phyloP scores from a whole-genome alignment of 257 asterid genomes.

The Rhazya stricta region DNA sequence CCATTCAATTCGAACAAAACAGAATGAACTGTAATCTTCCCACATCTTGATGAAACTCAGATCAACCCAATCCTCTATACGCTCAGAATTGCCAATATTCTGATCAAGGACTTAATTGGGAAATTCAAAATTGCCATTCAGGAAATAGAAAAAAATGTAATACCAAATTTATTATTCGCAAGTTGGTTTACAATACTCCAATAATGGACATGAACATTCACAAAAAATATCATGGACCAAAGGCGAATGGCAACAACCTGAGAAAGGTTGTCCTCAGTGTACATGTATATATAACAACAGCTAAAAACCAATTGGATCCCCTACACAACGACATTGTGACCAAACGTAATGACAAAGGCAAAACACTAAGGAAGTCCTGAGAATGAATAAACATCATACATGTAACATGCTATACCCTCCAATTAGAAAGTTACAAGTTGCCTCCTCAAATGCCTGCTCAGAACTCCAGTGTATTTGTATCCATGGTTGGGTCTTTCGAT shows the following conservation, averaged over 20 bases:
- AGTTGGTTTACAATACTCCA: slow-evolving; percentile 11
- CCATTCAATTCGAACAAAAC: too few species aligned
- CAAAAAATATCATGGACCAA: slow-evolving; percentile 11
- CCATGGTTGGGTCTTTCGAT: not conserved
- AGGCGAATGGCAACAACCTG: slow-evolving; percentile 29
- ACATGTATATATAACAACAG: slow-evolving; percentile 36
- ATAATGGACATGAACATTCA: not conserved
- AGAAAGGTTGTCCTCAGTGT: slow-evolving; percentile 36
- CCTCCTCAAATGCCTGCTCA: slow-evolving; percentile 14
- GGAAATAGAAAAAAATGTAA: not conserved
- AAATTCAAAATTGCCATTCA: not conserved
- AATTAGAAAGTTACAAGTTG: slow-evolving; percentile 28
- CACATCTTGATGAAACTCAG: too few species aligned
- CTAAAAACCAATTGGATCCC: slow-evolving; percentile 31
- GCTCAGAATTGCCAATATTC: too few species aligned
- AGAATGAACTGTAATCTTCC: too few species aligned
- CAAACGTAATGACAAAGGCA: slow-evolving; percentile 27
- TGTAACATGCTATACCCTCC: slow-evolving; percentile 26
- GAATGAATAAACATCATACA: slow-evolving; percentile 38
- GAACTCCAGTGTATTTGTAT: not conserved
- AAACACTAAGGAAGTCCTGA: slow-evolving; percentile 25
- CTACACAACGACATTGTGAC: slow-evolving; percentile 27
- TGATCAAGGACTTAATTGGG: too few species aligned
- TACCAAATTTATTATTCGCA: slow-evolving; percentile 8
- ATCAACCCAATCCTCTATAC: too few species aligned